Evolutionary conservation across 2,329 filamentous ascomycete genomes (phyloP).

Genomic region (Phyllosticta citribraziliensis): DNA sequence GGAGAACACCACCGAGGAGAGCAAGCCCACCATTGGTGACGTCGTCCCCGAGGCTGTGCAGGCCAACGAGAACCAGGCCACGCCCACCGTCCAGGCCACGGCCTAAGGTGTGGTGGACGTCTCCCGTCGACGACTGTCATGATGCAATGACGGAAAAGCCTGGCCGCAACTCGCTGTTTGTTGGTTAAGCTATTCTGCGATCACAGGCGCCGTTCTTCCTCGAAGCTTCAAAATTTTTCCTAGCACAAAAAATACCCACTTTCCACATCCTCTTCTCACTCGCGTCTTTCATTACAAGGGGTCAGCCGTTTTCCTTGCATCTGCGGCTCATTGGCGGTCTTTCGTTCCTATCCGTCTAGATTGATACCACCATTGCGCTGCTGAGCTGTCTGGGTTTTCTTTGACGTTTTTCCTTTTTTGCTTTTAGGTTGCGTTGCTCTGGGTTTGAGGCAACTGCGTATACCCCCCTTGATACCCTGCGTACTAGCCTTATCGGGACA

Average conservation of each 20-base stretch:
- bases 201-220: slow-evolving; percentile 15
- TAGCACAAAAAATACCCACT: slow-evolving; percentile 18
- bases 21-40: slow-evolving; percentile 28
- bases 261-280: slow-evolving; percentile 20
- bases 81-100: slow-evolving; percentile 30
- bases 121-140: slow-evolving; percentile 28
- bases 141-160: slow-evolving; percentile 36
- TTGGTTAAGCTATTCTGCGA: slow-evolving; percentile 24
- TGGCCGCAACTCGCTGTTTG: slow-evolving; percentile 28
- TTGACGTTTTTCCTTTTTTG: slow-evolving; percentile 13
- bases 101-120: slow-evolving; percentile 34
- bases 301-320: slow-evolving; percentile 24
- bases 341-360: slow-evolving; percentile 10
- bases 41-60: slow-evolving; percentile 29
- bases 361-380: slow-evolving; percentile 10
- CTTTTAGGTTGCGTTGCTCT: slow-evolving; percentile 22
- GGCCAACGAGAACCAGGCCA: slow-evolving; percentile 32
- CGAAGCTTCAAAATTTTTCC: slow-evolving; percentile 22
- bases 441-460: slow-evolving; percentile 16
- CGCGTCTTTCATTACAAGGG: slow-evolving; percentile 21
- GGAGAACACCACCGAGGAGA: slow-evolving; percentile 15
- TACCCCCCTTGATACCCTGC: slow-evolving; percentile 12
- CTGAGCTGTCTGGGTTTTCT: slow-evolving; percentile 15
- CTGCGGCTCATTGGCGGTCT: slow-evolving; percentile 22
- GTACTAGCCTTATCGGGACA: slow-evolving; percentile 12